These are phyloP conservation scores for Secale cereale DNA, from an alignment of 176 grass and related monocot genomes.

Conservation along the genomic window DNA sequence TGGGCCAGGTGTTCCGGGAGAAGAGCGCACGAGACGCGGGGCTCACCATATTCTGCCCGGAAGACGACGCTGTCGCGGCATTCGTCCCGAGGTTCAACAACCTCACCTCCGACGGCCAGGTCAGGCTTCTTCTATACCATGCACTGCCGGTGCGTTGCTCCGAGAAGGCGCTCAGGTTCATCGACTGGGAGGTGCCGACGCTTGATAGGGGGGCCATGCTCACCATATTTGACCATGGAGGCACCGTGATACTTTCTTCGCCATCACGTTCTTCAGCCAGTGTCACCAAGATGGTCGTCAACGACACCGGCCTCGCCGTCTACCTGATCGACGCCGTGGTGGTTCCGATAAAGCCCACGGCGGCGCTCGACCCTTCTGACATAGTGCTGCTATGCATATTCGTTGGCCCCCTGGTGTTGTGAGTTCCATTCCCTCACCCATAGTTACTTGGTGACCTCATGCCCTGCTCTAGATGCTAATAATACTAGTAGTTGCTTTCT, in stretches of 20 bases:
- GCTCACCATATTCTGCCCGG: slow-evolving; percentile 62
- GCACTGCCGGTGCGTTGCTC: slow-evolving; percentile 52
- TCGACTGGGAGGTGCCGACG: slow-evolving; percentile 44
- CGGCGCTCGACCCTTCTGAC: too few relatives aligned
- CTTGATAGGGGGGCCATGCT: slow-evolving; percentile 26
- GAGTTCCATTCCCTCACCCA: neutral
- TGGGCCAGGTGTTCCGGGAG: slow-evolving; percentile 5
- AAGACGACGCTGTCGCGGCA: slow-evolving; percentile 31
- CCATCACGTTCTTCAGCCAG: neutral
- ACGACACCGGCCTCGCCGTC: slow-evolving; percentile 13
- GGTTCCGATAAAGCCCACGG: neutral
- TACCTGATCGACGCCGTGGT: slow-evolving; percentile 43
- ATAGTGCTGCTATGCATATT: neutral
- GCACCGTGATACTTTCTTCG: slow-evolving; percentile 8
- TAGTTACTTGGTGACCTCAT: too few relatives aligned
- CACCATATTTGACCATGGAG: neutral
- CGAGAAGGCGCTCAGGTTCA: slow-evolving; percentile 25
- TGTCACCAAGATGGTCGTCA: slow-evolving; percentile 9
- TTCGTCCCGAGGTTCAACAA: slow-evolving; percentile 50
- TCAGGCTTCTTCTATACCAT: slow-evolving; percentile 53
- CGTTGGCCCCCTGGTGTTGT: neutral
- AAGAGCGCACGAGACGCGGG: neutral
- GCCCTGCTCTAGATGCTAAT: too few relatives aligned
- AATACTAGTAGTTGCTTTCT: too few relatives aligned
- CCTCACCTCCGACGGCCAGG: slow-evolving; percentile 34